Conservation (phyloP, 345 rosid genomes). For the Isatis tinctoria region DNA sequence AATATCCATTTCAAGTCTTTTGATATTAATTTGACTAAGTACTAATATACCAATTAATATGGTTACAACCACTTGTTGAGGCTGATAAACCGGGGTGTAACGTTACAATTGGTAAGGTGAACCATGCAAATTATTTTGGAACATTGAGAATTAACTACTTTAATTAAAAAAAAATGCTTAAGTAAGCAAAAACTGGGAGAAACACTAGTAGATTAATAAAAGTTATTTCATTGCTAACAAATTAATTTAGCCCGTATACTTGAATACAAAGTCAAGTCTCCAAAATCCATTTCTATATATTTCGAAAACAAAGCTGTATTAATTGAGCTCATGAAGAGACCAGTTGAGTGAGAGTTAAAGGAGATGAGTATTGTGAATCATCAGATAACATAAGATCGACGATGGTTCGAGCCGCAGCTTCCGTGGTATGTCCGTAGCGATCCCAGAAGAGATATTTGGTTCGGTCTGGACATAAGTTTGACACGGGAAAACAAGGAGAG, state of each 20-base stretch:
- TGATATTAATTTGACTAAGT: too few species aligned
- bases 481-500: conserved; percentile 47
- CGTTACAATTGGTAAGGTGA: too few species aligned
- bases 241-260: neutral
- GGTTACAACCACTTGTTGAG: too few species aligned
- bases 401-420: conserved; percentile 44
- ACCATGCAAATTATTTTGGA: too few species aligned
- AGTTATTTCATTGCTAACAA: neutral
- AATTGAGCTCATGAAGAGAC: conserved; percentile 29
- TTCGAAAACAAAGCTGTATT: neutral
- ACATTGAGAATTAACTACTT: too few species aligned
- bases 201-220: neutral
- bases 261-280: conserved; percentile 1
- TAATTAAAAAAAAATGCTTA: too few species aligned
- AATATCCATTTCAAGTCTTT: neutral
- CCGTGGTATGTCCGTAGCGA: conserved; percentile 56
- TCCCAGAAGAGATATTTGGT: conserved; percentile 76
- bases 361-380: conserved; percentile 38
- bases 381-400: conserved; percentile 52
- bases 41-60: too few species aligned
- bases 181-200: neutral
- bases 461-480: conserved; percentile 58
- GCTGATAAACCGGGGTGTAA: too few species aligned
- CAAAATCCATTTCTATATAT: neutral
- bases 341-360: conserved; percentile 47